These are phyloP conservation scores for Porphyridium purpureum DNA, from an alignment of 23 red algal genomes.

Conservation along the genomic window DNA sequence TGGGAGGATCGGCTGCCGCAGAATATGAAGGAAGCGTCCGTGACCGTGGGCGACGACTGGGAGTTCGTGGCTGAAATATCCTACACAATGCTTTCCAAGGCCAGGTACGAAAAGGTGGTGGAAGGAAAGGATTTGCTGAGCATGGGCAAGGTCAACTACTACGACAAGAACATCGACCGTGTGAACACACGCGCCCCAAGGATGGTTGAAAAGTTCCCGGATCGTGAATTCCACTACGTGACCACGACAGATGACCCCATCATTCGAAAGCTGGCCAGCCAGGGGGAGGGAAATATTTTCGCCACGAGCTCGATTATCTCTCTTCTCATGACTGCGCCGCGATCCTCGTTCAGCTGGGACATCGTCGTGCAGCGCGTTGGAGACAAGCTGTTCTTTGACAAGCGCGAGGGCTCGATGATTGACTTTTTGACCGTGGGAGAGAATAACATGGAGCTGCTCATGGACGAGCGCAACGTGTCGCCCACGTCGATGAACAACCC, in stretches of 20 bases:
- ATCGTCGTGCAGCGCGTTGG: conserved; percentile 85
- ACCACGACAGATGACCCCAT: conserved; percentile 74
- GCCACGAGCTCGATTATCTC: conserved; percentile 62
- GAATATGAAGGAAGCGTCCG: conserved; percentile 33
- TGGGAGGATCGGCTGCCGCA: conserved; percentile 70
- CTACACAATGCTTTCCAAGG: conserved; percentile 42
- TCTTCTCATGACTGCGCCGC: conserved; percentile 70
- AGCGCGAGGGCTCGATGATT: conserved; percentile 61
- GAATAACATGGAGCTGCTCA: conserved; percentile 57
- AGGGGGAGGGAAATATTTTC: conserved; percentile 50
- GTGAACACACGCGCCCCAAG: conserved; percentile 40
- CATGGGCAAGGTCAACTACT: conserved; percentile 50
- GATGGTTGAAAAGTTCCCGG: conserved; percentile 26
- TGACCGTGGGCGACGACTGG: conserved; percentile 69
- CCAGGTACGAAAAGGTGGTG: conserved; percentile 10
- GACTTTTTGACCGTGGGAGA: conserved; percentile 85
- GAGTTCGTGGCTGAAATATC: conserved; percentile 52
- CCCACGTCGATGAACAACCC: conserved; percentile 48
- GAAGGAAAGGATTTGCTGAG: conserved; percentile 37
- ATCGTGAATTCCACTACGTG: conserved; percentile 48
- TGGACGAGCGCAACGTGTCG: conserved; percentile 60
- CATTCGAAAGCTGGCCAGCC: conserved; percentile 50
- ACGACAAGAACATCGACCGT: conserved; percentile 68
- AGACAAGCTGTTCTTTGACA: conserved; percentile 81
- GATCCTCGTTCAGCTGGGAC: conserved; percentile 70